Evolutionary conservation across 2,329 filamentous ascomycete species (phyloP), one percentile per base, ranked within the genome.

Genomic region (Penicillium hesseltinei): DNA sequence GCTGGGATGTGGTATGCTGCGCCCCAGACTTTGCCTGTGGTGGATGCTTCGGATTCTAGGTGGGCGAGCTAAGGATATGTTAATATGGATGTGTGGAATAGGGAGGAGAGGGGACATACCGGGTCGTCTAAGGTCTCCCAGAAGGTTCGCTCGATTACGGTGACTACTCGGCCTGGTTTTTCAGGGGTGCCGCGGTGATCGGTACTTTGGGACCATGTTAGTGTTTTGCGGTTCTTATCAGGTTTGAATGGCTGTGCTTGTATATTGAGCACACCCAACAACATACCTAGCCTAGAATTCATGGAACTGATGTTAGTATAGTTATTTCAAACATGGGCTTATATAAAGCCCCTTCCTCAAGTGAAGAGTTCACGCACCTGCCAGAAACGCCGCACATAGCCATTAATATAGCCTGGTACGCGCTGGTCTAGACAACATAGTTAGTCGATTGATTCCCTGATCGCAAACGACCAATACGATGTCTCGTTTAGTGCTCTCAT

Each of bases 311-410:
- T 25, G 33, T 54, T 31, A 54, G 45, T 21, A 5, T 36, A 1
- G 11, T 13, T 1, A 10, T 27, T 3, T 21, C 8, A 1, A 17
- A 15, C 2, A 2, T 21, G 40, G 21, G 9, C 2, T 9, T n/a
- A 7, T 19, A 29, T 1, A 31, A 8, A 9, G 23, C 4, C 11
- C 4, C 9, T 9, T 3, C 15, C 4, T 27, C 11, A 21, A 2
- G 3, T 27, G 0, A 35, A 13, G 3, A 29, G 23, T 15, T n/a
- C 3, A 75, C 88, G 68, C 82, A 95, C 93, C 87, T 99, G 94
- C 94, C 94, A 99, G 77, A 99, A 97, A 38, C 94, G 85, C 57
- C 94, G 87, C 40, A 99, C 92, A 73, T 97, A 99, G 66, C 92
- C 92, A 65, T 87, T 89, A 23, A 97, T 92, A 80, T 91, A 97